These are phyloP conservation scores for Brassica balearica DNA, from an alignment of 441 rosid species.

Conservation along the genomic window DNA sequence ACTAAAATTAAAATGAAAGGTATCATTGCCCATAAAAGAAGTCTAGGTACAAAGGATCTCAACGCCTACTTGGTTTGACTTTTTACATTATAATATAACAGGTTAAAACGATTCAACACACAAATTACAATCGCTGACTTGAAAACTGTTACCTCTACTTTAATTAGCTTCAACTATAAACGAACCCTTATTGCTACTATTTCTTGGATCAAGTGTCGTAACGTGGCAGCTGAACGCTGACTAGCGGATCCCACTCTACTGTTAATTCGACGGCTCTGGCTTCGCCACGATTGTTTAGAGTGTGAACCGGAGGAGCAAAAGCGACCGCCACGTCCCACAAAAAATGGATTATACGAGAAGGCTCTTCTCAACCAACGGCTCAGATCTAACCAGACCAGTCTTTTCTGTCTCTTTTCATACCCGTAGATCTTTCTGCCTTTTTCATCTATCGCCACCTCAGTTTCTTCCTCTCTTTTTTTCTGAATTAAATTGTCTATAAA, in stretches of 20 bases:
- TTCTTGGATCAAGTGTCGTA: slow-evolving; percentile 29
- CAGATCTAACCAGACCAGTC: slow-evolving; percentile 14
- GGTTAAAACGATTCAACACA: background rate
- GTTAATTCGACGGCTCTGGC: slow-evolving; percentile 30
- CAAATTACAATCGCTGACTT: background rate
- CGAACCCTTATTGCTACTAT: slow-evolving; percentile 4
- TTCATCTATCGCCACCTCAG: slow-evolving; percentile 37
- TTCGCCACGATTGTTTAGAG: slow-evolving; percentile 26
- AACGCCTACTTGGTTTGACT: slow-evolving; percentile 25
- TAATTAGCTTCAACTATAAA: slow-evolving; percentile 13
- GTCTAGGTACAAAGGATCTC: slow-evolving; percentile 29
- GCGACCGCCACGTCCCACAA: slow-evolving; percentile 35
- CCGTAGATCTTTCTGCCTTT: slow-evolving; percentile 40
- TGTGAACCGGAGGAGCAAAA: slow-evolving; percentile 31
- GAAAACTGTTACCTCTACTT: background rate
- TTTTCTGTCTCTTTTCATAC: slow-evolving; percentile 34
- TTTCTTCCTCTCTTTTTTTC: background rate
- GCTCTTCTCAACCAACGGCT: slow-evolving; percentile 38
- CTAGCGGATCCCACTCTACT: background rate
- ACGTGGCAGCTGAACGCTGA: slow-evolving; percentile 4
- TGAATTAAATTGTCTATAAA: slow-evolving; percentile 1
- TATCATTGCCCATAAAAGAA: background rate
- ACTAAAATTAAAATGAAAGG: background rate
- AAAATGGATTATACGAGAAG: slow-evolving; percentile 29
- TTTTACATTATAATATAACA: slow-evolving; percentile 20